These are phyloP conservation scores for Aspergillus phoenicis DNA, from an alignment of 2,329 filamentous ascomycete species.

Conservation along the genomic window DNA sequence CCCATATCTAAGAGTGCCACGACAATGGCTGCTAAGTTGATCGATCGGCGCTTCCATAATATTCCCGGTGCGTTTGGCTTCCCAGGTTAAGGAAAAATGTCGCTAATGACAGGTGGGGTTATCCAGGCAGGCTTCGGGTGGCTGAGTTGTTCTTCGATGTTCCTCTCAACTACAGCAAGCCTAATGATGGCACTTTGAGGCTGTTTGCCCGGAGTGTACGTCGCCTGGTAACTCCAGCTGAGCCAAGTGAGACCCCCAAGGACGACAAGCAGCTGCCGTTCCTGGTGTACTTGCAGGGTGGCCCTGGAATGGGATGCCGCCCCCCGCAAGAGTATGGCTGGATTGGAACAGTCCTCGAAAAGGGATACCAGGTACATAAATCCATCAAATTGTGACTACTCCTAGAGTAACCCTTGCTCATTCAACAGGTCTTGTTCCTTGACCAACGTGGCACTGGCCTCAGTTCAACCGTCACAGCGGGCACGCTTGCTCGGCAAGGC, in stretches of 20 bases:
- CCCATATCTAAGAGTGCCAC: background rate
- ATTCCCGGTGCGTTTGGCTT: slow-evolving; percentile 35
- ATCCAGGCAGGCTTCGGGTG: slow-evolving; percentile 69
- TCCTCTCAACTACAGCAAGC: slow-evolving; percentile 73
- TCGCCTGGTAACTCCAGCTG: slow-evolving; percentile 58
- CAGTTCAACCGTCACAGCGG: slow-evolving; percentile 76
- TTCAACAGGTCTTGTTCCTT: slow-evolving; percentile 65
- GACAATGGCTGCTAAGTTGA: slow-evolving; percentile 42
- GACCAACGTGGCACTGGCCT: slow-evolving; percentile 90
- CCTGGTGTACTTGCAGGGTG: slow-evolving; percentile 78
- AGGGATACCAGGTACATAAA: slow-evolving; percentile 71
- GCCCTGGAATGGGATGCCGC: slow-evolving; percentile 76
- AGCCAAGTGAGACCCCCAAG: slow-evolving; percentile 36
- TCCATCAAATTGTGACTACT: no score
- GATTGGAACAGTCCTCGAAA: slow-evolving; percentile 70
- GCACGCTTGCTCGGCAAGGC: slow-evolving; percentile 68
- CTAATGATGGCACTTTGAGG: slow-evolving; percentile 62
- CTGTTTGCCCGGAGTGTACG: slow-evolving; percentile 77
- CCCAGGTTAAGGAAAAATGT: background rate
- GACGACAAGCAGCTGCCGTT: slow-evolving; percentile 58
- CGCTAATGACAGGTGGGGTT: slow-evolving; percentile 14
- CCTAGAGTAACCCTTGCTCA: background rate
- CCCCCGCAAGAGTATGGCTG: slow-evolving; percentile 73
- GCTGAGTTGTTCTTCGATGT: slow-evolving; percentile 87
- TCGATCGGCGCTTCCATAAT: slow-evolving; percentile 41